These are phyloP conservation scores for Endotrypanum monterogeii DNA, from an alignment of 208 protist species.

Conservation along the genomic window DNA sequence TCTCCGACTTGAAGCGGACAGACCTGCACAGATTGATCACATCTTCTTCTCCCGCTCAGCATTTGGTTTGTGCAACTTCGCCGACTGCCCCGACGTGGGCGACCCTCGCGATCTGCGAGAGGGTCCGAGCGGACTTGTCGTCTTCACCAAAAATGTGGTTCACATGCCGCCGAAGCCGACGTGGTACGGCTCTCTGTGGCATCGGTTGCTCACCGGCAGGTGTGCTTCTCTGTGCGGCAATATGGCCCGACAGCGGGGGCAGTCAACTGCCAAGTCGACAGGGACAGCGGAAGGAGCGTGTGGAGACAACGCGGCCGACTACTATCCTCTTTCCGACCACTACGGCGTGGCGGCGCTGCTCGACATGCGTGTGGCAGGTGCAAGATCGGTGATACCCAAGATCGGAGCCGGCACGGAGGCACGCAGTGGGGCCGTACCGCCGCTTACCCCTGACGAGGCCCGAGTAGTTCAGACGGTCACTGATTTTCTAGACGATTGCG, in stretches of 20 bases:
- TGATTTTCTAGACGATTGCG: slow-evolving; percentile 46
- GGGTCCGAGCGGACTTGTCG: slow-evolving; percentile 62
- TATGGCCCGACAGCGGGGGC: neutral
- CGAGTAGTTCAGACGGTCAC: slow-evolving; percentile 42
- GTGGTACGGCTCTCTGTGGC: slow-evolving; percentile 19
- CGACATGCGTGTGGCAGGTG: slow-evolving; percentile 28
- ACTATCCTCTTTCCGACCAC: slow-evolving; percentile 84
- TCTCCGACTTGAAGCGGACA: slow-evolving; percentile 68
- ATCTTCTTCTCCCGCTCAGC: slow-evolving; percentile 64
- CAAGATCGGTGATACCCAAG: neutral
- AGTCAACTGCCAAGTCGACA: neutral
- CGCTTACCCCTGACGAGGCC: slow-evolving; percentile 45
- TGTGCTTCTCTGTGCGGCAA: neutral
- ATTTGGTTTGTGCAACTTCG: slow-evolving; percentile 59
- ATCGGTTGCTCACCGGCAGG: slow-evolving; percentile 25
- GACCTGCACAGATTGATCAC: slow-evolving; percentile 87
- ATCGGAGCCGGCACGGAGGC: neutral
- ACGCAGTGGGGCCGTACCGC: neutral
- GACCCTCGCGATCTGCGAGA: slow-evolving; percentile 35
- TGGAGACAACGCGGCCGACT: neutral
- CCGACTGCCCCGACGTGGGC: slow-evolving; percentile 72
- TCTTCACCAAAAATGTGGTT: slow-evolving; percentile 78
- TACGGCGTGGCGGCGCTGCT: slow-evolving; percentile 82
- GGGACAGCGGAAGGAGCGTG: neutral
- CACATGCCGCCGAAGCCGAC: slow-evolving; percentile 20